Evolutionary conservation across 257 asterid genomes (phyloP).

Genomic region (Solanum sitiens): DNA sequence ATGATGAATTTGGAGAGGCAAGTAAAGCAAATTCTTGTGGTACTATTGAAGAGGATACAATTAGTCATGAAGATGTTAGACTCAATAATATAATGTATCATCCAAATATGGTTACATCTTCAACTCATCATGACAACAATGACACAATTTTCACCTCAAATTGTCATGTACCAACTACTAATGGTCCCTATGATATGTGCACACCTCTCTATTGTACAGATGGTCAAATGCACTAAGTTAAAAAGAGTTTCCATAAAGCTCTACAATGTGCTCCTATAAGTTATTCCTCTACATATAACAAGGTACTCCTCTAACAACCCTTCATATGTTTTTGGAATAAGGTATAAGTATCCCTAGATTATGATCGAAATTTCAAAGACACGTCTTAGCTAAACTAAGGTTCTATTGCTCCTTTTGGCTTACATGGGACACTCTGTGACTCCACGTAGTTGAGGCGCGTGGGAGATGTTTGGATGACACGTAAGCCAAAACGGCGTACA

Average conservation of each 20-base stretch:
- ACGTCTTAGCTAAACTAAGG: too few species aligned
- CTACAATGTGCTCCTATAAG: background rate
- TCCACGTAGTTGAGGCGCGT: too few species aligned
- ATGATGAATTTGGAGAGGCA: constrained; percentile 49
- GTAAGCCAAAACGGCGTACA: too few species aligned
- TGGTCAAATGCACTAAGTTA: background rate
- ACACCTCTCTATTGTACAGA: background rate
- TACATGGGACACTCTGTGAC: too few species aligned
- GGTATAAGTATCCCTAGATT: too few species aligned
- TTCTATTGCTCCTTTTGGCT: too few species aligned
- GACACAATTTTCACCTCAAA: background rate
- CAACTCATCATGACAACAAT: background rate
- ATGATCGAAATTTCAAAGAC: rapidly evolving
- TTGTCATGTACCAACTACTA: background rate
- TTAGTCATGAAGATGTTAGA: constrained; percentile 41
- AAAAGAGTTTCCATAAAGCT: background rate
- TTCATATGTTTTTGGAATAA: background rate
- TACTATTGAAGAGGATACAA: constrained; percentile 54
- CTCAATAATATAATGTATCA: background rate
- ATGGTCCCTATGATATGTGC: background rate
- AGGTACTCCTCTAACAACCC: background rate
- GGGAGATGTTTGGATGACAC: too few species aligned
- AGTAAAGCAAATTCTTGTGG: constrained; percentile 27
- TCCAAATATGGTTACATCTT: background rate
- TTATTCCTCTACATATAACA: background rate